Base-by-base conservation (phyloP, 441 rosid genomes). In the Sinapis alba region DNA sequence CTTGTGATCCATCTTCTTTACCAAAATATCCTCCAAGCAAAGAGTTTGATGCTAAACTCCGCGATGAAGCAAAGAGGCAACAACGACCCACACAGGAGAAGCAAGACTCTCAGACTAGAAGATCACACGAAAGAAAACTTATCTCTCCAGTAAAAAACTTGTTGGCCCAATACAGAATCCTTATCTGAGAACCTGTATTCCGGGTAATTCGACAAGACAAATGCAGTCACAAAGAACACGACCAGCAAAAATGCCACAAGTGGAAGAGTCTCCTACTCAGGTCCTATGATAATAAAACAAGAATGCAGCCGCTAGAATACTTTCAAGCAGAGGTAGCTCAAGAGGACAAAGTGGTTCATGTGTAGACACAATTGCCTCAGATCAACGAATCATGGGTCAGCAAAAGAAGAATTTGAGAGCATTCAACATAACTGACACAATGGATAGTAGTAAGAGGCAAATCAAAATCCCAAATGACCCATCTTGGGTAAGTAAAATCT, bases 1-100 rank as follows among this genome's bases (percentile, higher is more conserved):
- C 88, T 73, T 87, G 91, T 65, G 91, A 87, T 18, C 91, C 91
- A 47, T 85, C 91, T 18, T 80, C 83, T 62, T 83, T 87, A 59
- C 91, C 88, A 65, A 85, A 85, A 20, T 87, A 87, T 28, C 89
- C 91, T 51, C 91, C 91, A 4, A 85, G 84, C 83, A 85, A 85
- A 73, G 91, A 87, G 81, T 84, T 87, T 80, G 88, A 87, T n/a
- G n/a, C n/a, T n/a, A n/a, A n/a, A n/a, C n/a, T n/a, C n/a, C n/a
- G n/a, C n/a, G 88, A 87, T 80, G 91, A 85, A 68, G 89, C 86
- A 6, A 73, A 64, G 79, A 84, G 83, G 82, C 87, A 69, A 79
- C 82, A 78, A 79, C 1, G 34, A 8, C 71, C 84, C 12, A 82
- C 78, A 12, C 80, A 79, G 67, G 75, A 79, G 71, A 75, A 75